Percentiles rank a stretch among this genome's conserved stretches.
Evolutionary conservation across 2,329 filamentous ascomycete species (phyloP).

Genomic region (Botryotinia convoluta): DNA sequence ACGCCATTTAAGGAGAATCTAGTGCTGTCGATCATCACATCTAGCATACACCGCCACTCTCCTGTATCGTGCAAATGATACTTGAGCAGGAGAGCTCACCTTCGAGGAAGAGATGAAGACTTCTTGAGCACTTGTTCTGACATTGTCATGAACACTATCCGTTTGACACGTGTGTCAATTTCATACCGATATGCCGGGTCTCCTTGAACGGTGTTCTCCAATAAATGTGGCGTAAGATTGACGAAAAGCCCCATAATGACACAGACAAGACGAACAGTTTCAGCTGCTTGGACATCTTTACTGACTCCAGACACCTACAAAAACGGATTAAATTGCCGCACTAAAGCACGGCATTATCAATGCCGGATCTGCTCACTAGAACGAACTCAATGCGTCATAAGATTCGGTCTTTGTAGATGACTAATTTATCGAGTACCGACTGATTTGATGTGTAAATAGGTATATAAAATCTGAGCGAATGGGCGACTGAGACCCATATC

Average conservation of each 20-base stretch:
- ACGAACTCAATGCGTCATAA: background rate
- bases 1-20: background rate
- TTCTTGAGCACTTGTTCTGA: background rate
- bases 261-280: background rate
- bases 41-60: background rate
- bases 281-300: background rate
- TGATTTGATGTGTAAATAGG: background rate
- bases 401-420: background rate
- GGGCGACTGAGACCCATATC: background rate
- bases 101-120: background rate
- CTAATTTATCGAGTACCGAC: background rate
- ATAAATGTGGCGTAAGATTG: background rate
- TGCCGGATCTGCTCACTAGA: constrained; percentile 3
- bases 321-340: background rate
- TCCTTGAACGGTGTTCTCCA: background rate
- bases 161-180: background rate
- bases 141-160: background rate
- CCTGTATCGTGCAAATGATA: background rate
- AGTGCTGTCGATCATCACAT: constrained; percentile 2
- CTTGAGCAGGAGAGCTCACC: background rate
- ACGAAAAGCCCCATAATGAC: background rate
- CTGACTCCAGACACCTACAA: background rate
- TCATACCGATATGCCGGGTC: background rate
- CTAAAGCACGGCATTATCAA: background rate
- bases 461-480: background rate